Evolutionary conservation across 2,329 filamentous ascomycete species (phyloP).

Genomic region (Pseudogymnoascus sp.): DNA sequence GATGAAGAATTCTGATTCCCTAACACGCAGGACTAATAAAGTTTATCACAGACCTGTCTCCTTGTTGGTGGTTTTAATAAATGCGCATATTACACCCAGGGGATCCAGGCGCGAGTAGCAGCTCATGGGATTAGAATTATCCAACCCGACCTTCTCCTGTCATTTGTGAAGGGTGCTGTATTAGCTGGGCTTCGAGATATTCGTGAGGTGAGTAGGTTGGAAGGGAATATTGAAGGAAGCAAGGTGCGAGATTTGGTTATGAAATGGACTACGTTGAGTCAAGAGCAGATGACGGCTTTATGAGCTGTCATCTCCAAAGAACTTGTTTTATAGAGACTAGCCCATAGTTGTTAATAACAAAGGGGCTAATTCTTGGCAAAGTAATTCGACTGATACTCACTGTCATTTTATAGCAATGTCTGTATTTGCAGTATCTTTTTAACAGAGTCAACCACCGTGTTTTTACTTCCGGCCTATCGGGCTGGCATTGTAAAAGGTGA

Average conservation of each 20-base stretch:
- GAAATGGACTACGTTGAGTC: neutral
- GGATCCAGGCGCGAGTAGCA: neutral
- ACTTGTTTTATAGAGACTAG: neutral
- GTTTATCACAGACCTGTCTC: neutral
- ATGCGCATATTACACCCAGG: neutral
- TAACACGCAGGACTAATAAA: neutral
- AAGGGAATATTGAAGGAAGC: neutral
- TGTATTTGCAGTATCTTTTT: no score
- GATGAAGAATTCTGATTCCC: neutral
- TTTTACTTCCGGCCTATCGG: no score
- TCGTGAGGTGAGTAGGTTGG: neutral
- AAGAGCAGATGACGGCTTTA: neutral
- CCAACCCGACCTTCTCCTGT: neutral
- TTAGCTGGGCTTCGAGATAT: neutral
- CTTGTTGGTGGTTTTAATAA: neutral
- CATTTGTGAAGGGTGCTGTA: neutral
- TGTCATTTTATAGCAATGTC: no score
- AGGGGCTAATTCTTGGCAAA: no score
- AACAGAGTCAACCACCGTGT: no score
- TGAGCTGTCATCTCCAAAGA: neutral
- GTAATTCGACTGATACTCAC: no score
- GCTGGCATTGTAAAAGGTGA: no score
- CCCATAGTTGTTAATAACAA: neutral
- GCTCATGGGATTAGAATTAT: neutral
- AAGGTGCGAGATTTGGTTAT: neutral